Base-by-base conservation (phyloP, 768 basidiomycete species). In the Leccinum barrowsii region DNA sequence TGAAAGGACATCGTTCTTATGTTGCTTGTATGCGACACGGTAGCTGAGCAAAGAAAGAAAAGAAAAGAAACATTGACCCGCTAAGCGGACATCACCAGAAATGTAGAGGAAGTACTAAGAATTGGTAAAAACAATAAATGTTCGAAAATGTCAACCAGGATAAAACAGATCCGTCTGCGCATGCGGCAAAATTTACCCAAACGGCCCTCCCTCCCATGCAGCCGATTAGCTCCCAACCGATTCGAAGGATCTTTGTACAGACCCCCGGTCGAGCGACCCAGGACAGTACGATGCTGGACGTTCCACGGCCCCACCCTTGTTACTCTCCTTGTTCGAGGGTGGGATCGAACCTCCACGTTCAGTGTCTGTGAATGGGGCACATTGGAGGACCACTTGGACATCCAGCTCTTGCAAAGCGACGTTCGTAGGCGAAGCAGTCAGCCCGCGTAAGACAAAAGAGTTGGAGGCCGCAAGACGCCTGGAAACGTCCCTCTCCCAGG, bases 401-500 rank as follows among this genome's bases (percentile, higher is more conserved):
- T 58, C 58, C 35, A 61, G 47, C 26, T 6, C 37, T 2, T 37
- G 59, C 3, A 62, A 32, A n/a, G 0, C 46, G 1, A 4, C 1
- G 17, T 46, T 35, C 8, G 22, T 19, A 3, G 40, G 57, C 1
- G 46, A 59, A 2, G 15, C 19, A 10, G 66, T 63, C 8, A 52
- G 1, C 42, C 55, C 61, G 30, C 50, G 70, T 50, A 63, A 44
- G 22, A n/a, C 53, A n/a, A 61, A 48, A 2, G 67, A 58, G 34
- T 3, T 22, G 13, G 42, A 40, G 0, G 53, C 21, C 42, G n/a
- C 42, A 24, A 56, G 35, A 7, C 59, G 59, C 12, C 67, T 55
- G 3, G 64, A 35, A 21, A 61, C 52, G 7, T 70, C 63, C 22
- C 51, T 60, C 21, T 64, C 63, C 80, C 78, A 80, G 2, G 78